Evolutionary conservation across 495 filamentous ascomycete genomes (phyloP), one percentile per base, ranked within the genome.

Genomic region (Beverwykella pulmonaria): DNA sequence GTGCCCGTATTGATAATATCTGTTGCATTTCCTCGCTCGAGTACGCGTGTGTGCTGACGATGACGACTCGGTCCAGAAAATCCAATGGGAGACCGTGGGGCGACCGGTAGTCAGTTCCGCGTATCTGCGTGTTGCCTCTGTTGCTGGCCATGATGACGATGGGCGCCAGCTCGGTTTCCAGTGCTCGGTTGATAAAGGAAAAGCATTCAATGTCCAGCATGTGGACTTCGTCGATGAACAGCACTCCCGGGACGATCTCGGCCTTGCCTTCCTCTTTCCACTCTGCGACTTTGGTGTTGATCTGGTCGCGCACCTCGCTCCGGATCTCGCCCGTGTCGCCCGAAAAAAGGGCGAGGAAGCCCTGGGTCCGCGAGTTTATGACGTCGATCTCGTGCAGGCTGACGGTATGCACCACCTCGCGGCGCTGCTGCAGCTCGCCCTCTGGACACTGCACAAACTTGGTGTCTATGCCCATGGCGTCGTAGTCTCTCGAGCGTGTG

Each of bases 91-190:
- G 79, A 1, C 94, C 94, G 76, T 98, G 94, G 1, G 94, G 93
- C 61, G 89, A 91, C 61, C 85, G 88, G 78, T 96, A 94, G 70
- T 88, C 91, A 32, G 95, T 99, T 32, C 95, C 94, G 12, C 95
- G 85, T 69, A 99, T 97, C 53, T 86, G 85, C n/a, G 93, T 88
- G 72, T 92, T 86, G 57, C 94, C 94, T 30, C 94, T 84, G 78
- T 99, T 99, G 83, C 90, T 94, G n/a, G 94, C 94, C 92, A 99
- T 97, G 78, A 99, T 98, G 76, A 99, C 93, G 73, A 99, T 94
- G 32, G 94, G 94, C 1, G 93, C 91, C 19, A 99, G 83, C 67
- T 97, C 92, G 23, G 89, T 89, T 75, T 99, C 94, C 23, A 98
- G 82, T 5, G 94, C 94, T 27, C 95, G 90, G 82, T 99, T 99